phyloP scores from a whole-genome alignment of 169 alveolate species.

The Babesia divergens region DNA sequence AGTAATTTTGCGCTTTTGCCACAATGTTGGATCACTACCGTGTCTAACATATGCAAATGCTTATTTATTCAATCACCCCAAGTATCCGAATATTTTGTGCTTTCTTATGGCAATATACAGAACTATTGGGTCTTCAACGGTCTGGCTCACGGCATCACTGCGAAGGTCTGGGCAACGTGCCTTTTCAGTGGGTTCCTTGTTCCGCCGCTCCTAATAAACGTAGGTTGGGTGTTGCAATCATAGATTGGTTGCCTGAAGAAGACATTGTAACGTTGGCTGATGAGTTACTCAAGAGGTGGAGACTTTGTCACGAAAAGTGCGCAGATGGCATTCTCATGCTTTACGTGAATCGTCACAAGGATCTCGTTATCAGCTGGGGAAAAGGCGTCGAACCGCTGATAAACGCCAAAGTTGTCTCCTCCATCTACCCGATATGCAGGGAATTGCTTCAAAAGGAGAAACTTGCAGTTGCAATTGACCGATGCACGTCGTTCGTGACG shows the following conservation, averaged over 20 bases:
- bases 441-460: conserved; percentile 34
- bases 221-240: conserved; percentile 60
- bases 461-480: conserved; percentile 52
- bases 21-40: neutral
- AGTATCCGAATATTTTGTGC: neutral
- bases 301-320: conserved; percentile 57
- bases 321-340: conserved; percentile 55
- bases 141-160: conserved; percentile 55
- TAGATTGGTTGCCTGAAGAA: conserved; percentile 40
- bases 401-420: conserved; percentile 56
- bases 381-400: conserved; percentile 63
- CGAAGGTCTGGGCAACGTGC: conserved; percentile 61
- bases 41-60: neutral
- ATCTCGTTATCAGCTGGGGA: conserved; percentile 47
- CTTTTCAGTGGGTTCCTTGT: conserved; percentile 11
- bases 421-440: conserved; percentile 57
- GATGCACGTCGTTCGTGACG: conserved; percentile 35
- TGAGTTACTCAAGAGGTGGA: conserved; percentile 58
- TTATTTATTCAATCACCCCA: neutral
- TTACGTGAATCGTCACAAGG: conserved; percentile 16
- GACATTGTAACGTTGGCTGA: conserved; percentile 44
- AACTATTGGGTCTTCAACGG: conserved; percentile 45
- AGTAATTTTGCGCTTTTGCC: no score
- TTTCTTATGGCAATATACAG: neutral
- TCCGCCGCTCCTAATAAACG: neutral